A percentile compares a stretch with the other conserved stretches of the same genome.
Evolutionary conservation across 1,284 basidiomycete species (phyloP).

Genomic region (Chondrostereum purpureum): DNA sequence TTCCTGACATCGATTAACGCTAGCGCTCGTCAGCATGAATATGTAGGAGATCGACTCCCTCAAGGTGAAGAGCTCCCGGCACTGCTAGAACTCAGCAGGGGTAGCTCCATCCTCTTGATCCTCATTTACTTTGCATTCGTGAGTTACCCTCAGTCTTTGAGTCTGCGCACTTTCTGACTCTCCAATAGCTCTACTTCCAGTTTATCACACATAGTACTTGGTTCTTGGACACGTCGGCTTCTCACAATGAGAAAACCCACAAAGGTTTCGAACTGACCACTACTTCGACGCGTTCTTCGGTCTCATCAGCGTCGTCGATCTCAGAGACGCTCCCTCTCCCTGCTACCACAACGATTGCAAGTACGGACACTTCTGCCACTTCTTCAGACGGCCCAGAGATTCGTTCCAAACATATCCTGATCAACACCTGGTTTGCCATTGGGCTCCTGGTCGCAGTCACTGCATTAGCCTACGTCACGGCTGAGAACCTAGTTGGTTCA

Average conservation of each 20-base stretch:
- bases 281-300: slow-evolving; percentile 15
- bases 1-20: not conserved
- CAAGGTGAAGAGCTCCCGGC: slow-evolving; percentile 29
- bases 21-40: slow-evolving; percentile 27
- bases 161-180: slow-evolving; percentile 1
- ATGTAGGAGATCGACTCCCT: slow-evolving; percentile 28
- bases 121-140: slow-evolving; percentile 39
- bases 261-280: slow-evolving; percentile 14
- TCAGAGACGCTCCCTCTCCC: slow-evolving; percentile 23
- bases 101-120: slow-evolving; percentile 48
- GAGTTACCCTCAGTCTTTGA: slow-evolving; percentile 11
- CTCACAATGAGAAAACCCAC: not conserved
- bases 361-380: slow-evolving; percentile 15
- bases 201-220: slow-evolving; percentile 59
- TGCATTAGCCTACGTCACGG: slow-evolving; percentile 46
- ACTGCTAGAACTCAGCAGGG: slow-evolving; percentile 36
- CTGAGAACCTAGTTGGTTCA: slow-evolving; percentile 52
- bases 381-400: slow-evolving; percentile 14
- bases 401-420: slow-evolving; percentile 34
- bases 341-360: slow-evolving; percentile 19
- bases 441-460: slow-evolving; percentile 32
- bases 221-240: slow-evolving; percentile 39
- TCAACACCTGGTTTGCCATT: slow-evolving; percentile 37
- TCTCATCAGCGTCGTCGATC: slow-evolving; percentile 17
- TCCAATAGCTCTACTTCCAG: slow-evolving; percentile 40